A percentile compares a stretch with the other conserved stretches of the same genome.
These are phyloP conservation scores for Alternaria atra DNA, from an alignment of 2,329 filamentous ascomycete species.

Conservation along the genomic window DNA sequence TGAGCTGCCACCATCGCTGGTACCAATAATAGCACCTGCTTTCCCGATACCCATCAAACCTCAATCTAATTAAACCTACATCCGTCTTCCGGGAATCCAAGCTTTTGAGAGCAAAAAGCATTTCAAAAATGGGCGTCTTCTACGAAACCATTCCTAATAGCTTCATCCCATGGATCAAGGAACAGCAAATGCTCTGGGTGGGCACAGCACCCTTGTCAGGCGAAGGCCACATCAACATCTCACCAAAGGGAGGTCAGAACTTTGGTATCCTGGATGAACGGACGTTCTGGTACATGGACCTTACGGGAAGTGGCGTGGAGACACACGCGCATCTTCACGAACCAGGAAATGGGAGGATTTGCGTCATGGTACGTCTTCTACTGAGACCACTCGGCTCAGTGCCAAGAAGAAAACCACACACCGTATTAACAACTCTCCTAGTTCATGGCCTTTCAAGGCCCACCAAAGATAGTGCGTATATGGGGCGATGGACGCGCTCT, in stretches of 20 bases:
- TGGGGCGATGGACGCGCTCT: conserved; percentile 53
- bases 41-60: background rate
- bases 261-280: conserved; percentile 47
- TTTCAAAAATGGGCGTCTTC: conserved; percentile 52
- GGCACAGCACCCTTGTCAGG: conserved; percentile 53
- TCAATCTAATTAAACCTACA: background rate
- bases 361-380: conserved; percentile 37
- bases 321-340: conserved; percentile 56
- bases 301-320: conserved; percentile 55
- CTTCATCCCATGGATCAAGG: conserved; percentile 53
- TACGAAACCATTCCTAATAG: conserved; percentile 54
- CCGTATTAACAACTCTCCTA: background rate
- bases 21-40: background rate
- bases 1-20: background rate
- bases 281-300: conserved; percentile 57
- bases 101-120: background rate
- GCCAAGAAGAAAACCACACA: background rate
- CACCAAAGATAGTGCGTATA: conserved; percentile 54
- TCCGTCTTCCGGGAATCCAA: background rate
- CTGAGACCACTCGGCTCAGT: background rate
- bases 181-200: conserved; percentile 57
- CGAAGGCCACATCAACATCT: conserved; percentile 57
- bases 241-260: conserved; percentile 54
- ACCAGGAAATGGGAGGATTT: conserved; percentile 53
- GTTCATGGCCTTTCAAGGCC: conserved; percentile 55